These are phyloP conservation scores for Phytophthora lateralis DNA, from an alignment of 352 stramenopile species.

Conservation along the genomic window DNA sequence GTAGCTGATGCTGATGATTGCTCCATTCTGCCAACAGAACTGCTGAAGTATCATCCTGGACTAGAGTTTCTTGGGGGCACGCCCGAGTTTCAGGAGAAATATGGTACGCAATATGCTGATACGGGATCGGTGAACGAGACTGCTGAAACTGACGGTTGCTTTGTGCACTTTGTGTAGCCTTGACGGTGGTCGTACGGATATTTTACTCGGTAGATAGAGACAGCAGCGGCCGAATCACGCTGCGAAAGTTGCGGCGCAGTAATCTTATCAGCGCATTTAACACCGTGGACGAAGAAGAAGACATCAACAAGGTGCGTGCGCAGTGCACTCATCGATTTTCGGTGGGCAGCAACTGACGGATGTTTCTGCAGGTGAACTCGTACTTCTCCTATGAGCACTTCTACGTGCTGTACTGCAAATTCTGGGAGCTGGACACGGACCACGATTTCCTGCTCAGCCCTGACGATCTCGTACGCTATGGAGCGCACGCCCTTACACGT, in stretches of 20 bases:
- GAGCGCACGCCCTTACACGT: constrained; percentile 80
- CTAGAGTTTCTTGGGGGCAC: constrained; percentile 97
- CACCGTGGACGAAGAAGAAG: constrained; percentile 97
- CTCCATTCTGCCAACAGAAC: constrained; percentile 47
- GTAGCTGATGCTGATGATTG: constrained; percentile 39
- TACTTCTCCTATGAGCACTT: constrained; percentile 99
- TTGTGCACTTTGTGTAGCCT: constrained; percentile 53
- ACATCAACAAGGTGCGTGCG: constrained; percentile 97
- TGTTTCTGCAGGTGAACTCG: constrained; percentile 74
- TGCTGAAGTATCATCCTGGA: constrained; percentile 91
- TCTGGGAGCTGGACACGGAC: constrained; percentile 98
- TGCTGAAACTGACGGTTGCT: background rate
- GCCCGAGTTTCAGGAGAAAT: constrained; percentile 99
- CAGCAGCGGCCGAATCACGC: constrained; percentile 95
- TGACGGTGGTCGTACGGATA: constrained; percentile 96
- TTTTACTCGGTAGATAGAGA: constrained; percentile 95
- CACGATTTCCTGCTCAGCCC: constrained; percentile 86
- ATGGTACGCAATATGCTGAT: constrained; percentile 65
- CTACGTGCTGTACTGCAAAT: constrained; percentile 99
- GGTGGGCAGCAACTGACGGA: background rate
- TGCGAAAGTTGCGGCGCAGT: constrained; percentile 93
- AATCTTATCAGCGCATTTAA: constrained; percentile 96
- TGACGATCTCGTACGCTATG: constrained; percentile 87
- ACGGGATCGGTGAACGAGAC: background rate
- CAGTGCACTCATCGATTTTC: background rate